Evolutionary conservation across 495 filamentous ascomycete genomes (phyloP).

Genomic region (Penicillium roqueforti): DNA sequence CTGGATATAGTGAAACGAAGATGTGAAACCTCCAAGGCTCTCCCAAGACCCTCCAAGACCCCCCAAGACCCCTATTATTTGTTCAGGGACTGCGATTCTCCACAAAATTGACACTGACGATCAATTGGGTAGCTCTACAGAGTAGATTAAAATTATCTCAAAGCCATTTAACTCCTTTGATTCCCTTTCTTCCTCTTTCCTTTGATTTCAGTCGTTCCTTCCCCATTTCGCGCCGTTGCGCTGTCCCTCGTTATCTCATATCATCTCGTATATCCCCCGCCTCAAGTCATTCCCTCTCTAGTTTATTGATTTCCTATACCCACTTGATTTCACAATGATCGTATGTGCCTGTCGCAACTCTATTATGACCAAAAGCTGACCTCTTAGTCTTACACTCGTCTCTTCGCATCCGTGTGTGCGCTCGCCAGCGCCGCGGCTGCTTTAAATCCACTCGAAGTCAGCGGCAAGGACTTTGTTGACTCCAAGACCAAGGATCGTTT

Average conservation of each 20-base stretch:
- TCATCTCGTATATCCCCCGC: not conserved
- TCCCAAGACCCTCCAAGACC: not conserved
- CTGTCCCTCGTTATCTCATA: constrained; percentile 17
- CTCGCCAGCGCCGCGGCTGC: constrained; percentile 55
- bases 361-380: not conserved
- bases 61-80: not conserved
- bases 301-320: not conserved
- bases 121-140: not conserved
- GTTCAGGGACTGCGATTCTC: not conserved
- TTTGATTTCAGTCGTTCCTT: constrained; percentile 25
- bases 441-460: constrained; percentile 66
- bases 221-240: constrained; percentile 16
- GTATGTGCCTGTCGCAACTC: not conserved
- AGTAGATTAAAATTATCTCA: not conserved
- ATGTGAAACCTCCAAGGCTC: not conserved
- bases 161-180: constrained; percentile 1
- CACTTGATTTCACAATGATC: not conserved
- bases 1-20: not conserved
- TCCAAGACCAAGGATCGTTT: constrained; percentile 71
- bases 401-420: constrained; percentile 40
- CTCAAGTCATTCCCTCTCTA: not conserved
- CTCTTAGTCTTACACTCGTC: constrained; percentile 29
- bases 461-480: constrained; percentile 81
- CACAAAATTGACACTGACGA: constrained; percentile 2
- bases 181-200: constrained; percentile 8